phyloP scores from a whole-genome alignment of 257 asterid species.

The Paulownia fortunei region DNA sequence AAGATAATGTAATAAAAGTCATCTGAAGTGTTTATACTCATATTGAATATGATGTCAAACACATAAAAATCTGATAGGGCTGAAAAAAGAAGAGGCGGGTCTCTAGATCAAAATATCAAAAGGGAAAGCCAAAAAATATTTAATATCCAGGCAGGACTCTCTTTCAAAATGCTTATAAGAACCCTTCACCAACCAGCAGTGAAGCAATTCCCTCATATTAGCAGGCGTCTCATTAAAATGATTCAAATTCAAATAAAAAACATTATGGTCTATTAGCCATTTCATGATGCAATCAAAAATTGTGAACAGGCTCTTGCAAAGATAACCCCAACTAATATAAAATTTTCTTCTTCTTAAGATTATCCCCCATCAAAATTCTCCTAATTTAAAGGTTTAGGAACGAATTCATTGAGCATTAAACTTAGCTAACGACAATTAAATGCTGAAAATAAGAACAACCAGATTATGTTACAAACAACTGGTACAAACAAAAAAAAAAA shows the following conservation, averaged over 20 bases:
- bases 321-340: slow-evolving; percentile 1
- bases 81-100: not conserved
- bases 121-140: not conserved
- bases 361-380: not conserved
- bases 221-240: not conserved
- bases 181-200: slow-evolving; percentile 7
- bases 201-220: not conserved
- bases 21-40: not conserved
- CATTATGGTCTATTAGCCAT: not conserved
- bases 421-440: not conserved
- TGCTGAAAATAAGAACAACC: slow-evolving; percentile 7
- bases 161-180: not conserved
- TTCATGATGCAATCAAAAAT: not conserved
- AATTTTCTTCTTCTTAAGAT: not conserved
- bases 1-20: not conserved
- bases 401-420: not conserved
- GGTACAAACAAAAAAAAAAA: slow-evolving; percentile 4
- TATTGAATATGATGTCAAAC: not conserved
- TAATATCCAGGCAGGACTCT: slow-evolving; percentile 3
- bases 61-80: not conserved
- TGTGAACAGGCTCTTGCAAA: not conserved
- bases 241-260: not conserved
- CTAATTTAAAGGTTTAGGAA: not conserved
- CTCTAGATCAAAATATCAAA: not conserved
- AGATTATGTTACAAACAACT: not conserved